Conservation (phyloP, 2,329 filamentous ascomycete genomes). For the Dothideomycetes sp. region DNA sequence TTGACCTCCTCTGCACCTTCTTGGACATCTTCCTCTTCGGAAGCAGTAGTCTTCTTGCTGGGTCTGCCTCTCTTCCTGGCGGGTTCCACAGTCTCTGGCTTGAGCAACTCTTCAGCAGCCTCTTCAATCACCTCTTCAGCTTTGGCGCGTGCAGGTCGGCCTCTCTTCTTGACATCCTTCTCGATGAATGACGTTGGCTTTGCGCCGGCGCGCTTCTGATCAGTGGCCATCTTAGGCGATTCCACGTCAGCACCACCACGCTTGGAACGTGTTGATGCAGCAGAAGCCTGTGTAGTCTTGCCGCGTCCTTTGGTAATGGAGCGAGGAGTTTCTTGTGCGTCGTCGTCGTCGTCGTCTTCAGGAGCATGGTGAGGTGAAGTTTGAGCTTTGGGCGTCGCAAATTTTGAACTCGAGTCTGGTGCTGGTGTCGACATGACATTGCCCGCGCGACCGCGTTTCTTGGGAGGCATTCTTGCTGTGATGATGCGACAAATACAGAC, state of each 20-base stretch:
- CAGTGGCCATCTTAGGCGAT: not conserved
- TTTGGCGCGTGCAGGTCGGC: not conserved
- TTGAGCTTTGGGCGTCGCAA: not conserved
- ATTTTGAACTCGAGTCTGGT: not conserved
- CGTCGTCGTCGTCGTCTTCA: not conserved
- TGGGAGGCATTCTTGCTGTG: not conserved
- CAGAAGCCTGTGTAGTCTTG: slow-evolving; percentile 16
- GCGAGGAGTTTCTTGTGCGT: not conserved
- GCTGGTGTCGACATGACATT: not conserved
- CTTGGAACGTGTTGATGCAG: slow-evolving; percentile 10
- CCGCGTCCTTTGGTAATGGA: slow-evolving; percentile 13
- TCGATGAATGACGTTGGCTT: not conserved
- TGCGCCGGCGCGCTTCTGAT: not conserved
- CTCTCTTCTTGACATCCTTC: slow-evolving; percentile 4
- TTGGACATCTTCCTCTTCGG: not conserved
- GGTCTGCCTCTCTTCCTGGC: not conserved
- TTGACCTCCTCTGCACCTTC: not conserved
- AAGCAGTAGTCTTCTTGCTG: not conserved
- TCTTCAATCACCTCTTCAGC: not conserved
- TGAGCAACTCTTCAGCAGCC: slow-evolving; percentile 1
- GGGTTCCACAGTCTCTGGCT: not conserved
- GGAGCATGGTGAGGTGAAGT: not conserved
- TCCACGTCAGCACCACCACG: not conserved
- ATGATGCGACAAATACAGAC: not conserved
- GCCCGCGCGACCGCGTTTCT: not conserved